Evolutionary conservation across 371 early-diverging fungal genomes (phyloP).

Genomic region (Mucor irregularis): DNA sequence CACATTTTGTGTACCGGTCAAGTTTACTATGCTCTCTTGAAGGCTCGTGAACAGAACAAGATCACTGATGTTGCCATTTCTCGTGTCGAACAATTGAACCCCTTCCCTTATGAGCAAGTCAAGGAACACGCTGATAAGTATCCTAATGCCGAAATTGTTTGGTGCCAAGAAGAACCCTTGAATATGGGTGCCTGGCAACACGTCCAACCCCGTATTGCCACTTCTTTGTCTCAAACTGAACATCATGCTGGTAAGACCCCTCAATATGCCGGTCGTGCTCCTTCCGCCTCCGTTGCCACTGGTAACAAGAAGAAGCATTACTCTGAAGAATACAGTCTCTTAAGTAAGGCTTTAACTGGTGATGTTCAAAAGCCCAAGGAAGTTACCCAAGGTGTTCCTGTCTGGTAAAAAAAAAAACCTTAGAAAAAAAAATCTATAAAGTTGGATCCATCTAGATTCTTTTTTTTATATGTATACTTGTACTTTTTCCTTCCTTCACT

Average conservation of each 20-base stretch:
- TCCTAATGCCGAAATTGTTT: conserved; percentile 86
- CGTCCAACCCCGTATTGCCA: conserved; percentile 85
- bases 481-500: not conserved
- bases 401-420: conserved; percentile 48
- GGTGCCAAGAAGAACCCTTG: conserved; percentile 95
- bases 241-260: conserved; percentile 70
- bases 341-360: conserved; percentile 85
- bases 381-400: conserved; percentile 69
- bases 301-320: conserved; percentile 96
- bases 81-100: conserved; percentile 91
- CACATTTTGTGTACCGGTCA: conserved; percentile 94
- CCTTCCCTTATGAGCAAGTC: conserved; percentile 94
- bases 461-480: not conserved
- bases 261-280: conserved; percentile 88
- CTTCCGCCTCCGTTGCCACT: conserved; percentile 93
- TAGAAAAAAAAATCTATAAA: not conserved
- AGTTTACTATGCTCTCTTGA: conserved; percentile 90
- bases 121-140: conserved; percentile 86
- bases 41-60: conserved; percentile 86
- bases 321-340: conserved; percentile 85
- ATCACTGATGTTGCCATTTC: conserved; percentile 87
- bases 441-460: not conserved
- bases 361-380: conserved; percentile 65
- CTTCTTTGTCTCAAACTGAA: conserved; percentile 71
- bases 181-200: conserved; percentile 93